A percentile compares a stretch with the other conserved stretches of the same genome.
Conservation (phyloP, 2,329 filamentous ascomycete species). For the Trichothecium roseum region DNA sequence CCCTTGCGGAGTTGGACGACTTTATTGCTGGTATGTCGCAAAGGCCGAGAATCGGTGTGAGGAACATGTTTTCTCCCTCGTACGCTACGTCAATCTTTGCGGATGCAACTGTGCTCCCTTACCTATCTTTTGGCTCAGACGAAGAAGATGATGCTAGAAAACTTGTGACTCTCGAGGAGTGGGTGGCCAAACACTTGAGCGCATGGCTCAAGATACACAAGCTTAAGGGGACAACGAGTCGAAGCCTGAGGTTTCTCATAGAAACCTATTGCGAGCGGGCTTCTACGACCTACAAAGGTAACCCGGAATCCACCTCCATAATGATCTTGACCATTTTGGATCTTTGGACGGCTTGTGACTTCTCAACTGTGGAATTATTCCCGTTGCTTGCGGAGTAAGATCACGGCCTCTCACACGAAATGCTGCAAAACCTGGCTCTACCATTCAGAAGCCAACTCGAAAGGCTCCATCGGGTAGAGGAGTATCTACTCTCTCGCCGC, state of each 20-base stretch:
- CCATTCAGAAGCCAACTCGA: too few relatives aligned
- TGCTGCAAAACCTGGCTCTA: too few relatives aligned
- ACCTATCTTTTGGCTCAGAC: too few relatives aligned
- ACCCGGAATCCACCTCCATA: slow-evolving; percentile 35
- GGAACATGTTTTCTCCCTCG: too few relatives aligned
- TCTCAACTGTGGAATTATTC: slow-evolving; percentile 24
- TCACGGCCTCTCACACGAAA: slow-evolving; percentile 24
- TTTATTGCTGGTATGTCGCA: too few relatives aligned
- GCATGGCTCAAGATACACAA: slow-evolving; percentile 21
- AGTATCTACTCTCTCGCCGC: too few relatives aligned
- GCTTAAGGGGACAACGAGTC: slow-evolving; percentile 13
- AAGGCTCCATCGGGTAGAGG: not conserved
- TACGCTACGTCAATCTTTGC: too few relatives aligned
- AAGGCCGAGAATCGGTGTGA: too few relatives aligned
- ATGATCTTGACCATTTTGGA: slow-evolving; percentile 46
- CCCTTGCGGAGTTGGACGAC: too few relatives aligned
- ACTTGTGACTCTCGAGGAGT: slow-evolving; percentile 33
- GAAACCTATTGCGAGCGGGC: slow-evolving; percentile 20
- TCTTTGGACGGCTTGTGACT: slow-evolving; percentile 48
- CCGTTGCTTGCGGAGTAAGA: slow-evolving; percentile 34
- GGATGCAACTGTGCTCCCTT: too few relatives aligned
- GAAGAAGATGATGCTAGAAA: not conserved
- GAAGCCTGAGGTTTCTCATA: slow-evolving; percentile 18
- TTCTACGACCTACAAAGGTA: slow-evolving; percentile 19
- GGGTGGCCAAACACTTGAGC: slow-evolving; percentile 30